A percentile compares a stretch with the other conserved stretches of the same genome.
phyloP scores from a whole-genome alignment of 371 early-diverging fungal genomes.

The Mortierella sp. region DNA sequence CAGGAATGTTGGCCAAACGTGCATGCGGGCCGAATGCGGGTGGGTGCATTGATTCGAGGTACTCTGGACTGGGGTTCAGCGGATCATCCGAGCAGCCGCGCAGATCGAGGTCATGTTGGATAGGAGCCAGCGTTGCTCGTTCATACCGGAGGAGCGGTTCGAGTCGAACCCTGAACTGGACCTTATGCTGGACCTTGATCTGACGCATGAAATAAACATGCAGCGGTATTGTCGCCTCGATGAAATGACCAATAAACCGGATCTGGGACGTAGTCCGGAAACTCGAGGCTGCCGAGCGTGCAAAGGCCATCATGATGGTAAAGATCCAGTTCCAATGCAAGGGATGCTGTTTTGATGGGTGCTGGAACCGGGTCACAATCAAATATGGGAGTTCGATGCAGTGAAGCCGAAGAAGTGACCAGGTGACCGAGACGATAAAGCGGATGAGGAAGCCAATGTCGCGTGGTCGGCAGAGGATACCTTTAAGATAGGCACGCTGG shows the following conservation, averaged over 20 bases:
- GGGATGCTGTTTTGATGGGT: conserved; percentile 14
- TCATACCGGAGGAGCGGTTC: conserved; percentile 11
- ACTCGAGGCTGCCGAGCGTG: conserved; percentile 4
- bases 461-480: conserved; percentile 22
- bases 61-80: conserved; percentile 11
- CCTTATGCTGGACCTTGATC: conserved; percentile 20
- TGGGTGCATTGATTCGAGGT: conserved; percentile 22
- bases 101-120: background rate
- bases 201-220: background rate
- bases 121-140: conserved; percentile 13
- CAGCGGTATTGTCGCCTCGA: background rate
- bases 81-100: conserved; percentile 4
- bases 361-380: conserved; percentile 17
- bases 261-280: conserved; percentile 12
- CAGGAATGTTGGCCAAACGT: conserved; percentile 24
- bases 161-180: conserved; percentile 13
- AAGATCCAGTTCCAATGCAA: conserved; percentile 21
- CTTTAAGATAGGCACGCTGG: conserved; percentile 13
- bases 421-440: background rate
- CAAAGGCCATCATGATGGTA: conserved; percentile 15
- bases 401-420: conserved; percentile 19
- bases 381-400: conserved; percentile 22
- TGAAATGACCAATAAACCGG: conserved; percentile 5
- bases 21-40: conserved; percentile 1
- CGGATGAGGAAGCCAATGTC: conserved; percentile 15